Evolutionary conservation across 2,329 filamentous ascomycete genomes (phyloP), one percentile per base, ranked within the genome.

Genomic region (Penicillium sp.): DNA sequence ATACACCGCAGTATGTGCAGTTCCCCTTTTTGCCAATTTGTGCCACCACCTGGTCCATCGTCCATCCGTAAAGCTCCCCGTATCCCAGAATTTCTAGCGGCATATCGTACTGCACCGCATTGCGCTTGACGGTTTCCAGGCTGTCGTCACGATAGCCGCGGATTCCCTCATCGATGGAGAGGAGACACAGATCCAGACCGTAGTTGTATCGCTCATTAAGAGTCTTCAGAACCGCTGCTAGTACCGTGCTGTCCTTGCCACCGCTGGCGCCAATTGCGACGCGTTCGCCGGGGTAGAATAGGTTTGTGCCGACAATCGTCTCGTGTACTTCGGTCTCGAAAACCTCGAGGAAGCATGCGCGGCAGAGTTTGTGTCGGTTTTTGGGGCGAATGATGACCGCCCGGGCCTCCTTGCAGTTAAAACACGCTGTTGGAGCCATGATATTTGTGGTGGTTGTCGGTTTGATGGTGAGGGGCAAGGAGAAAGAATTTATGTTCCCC

Each of bases 1-100:
- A 99, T 18, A 99, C 95, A 14, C 95, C 95, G 71, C 95, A 99
- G 72, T 99, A 99, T 33, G 96, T 99, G 83, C 95, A 99, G 77
- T 99, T 99, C 33, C 94, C 93, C 76, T 97, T 98, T 80, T 97
- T 98, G 14, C 95, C 95, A 52, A 99, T 90, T 50, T 94, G 91
- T 69, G 93, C 90, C 4, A 99, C 96, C 10, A 99, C 95, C 72
- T 98, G 92, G 71, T 99, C 95, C 95, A 99, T 99, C 1, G 93
- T 97, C 95, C 95, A 99, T 9, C 94, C 95, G 74, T 99, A 99
- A 10, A 99, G 81, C 70, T 97, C 90, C 55, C 89, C 89, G 70
- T 99, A 99, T 51, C 94, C 92, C 51, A 99, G 87, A 56, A 99
- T 96, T 68, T 92, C 91, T 50, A 99, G 80, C 0, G 90, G 87